Evolutionary conservation across 805 yeast species (phyloP), one percentile per base, ranked within the genome.

Genomic region (Myxozyma monticola): DNA sequence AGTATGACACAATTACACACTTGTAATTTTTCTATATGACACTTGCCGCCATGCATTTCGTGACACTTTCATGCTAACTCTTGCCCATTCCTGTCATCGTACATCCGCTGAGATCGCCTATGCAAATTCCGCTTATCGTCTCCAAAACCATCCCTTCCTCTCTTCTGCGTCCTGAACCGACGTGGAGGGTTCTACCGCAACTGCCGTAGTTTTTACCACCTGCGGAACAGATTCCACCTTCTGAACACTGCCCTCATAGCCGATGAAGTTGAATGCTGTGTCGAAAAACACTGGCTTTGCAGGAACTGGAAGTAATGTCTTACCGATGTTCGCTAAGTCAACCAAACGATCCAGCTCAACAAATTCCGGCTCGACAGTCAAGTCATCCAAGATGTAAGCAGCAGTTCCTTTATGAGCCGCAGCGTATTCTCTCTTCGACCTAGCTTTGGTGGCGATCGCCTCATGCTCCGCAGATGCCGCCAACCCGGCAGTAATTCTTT

Each of bases 261-360:
- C 73, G 45, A 90, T 77, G 63, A 86, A 89, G 65, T 89, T 90
- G 73, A 75, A 90, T 0, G 95, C 98, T 57, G 88, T 74, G 65
- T 91, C 99, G 62, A 88, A 93, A 62, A 90, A 77, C 8, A 89
- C 95, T 0, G 99, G 96, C 68, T 93, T 91, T 49, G 84, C 79
- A 45, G 81, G 76, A 1, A 86, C 79, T 0, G 95, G 85, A 56
- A 70, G 71, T 35, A 88, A 42, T n/a, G 61, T 58, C 34, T 34
- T 48, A 9, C 47, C 42, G 21, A 42, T 43, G 34, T 40, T 42
- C 3, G 65, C 61, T 17, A 71, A 51, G 44, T 68, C 65, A 10
- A 65, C 74, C 18, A 69, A 52, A 6, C 60, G 43, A 17, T 48
- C 44, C 17, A 63, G 51, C 20, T 60, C 63, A 4, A 56, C 46